Evolutionary conservation across 495 filamentous ascomycete species (phyloP), one percentile per base, ranked within the genome.

Genomic region (Xanthoparmelia taractica): DNA sequence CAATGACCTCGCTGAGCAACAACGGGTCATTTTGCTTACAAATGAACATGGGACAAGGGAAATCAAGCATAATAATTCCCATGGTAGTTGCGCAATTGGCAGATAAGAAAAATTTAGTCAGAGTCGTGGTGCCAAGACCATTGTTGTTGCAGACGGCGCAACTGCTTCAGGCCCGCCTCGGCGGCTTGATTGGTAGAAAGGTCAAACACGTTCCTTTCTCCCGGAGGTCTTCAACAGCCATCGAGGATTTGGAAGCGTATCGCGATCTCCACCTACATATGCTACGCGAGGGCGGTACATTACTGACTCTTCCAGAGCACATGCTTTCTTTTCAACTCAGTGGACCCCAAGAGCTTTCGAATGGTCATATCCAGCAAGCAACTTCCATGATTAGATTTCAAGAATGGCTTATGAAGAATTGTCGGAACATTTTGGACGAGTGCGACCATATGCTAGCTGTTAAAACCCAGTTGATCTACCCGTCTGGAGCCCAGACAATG

Each of bases 31-130:
- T 77, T 0, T 82, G 85, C 17, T 75, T 90, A 71, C 87, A 91
- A 67, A 74, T 91, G 59, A 89, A 89, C 66, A 90, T 90, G 87
- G 87, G 87, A 0, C 80, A 88, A 68, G 87, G 88, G 0, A 91
- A 91, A 67, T 85, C 85, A 0, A 85, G 85, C 0, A 82, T 89
- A 2, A 88, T 91, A 59, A 79, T 89, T 6, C 86, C 87, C 1
- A 81, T 86, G 47, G 80, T 86, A 11, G 79, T 84, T 8, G 76
- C 78, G 0, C 71, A 73, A 4, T 68, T 90, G 20, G 85, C 85
- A 0, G 71, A 90, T 66, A 74, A 75, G 0, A 63, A 65, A 0
- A 75, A 71, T 23, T 73, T 90, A 0, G 78, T 81, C 0, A 72
- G 86, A 17, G 76, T 90, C 0, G 67, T 90, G 8, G 86, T 90